Evolutionary conservation across 1,139 yeast species (phyloP).

Genomic region (Candida freyschussii): DNA sequence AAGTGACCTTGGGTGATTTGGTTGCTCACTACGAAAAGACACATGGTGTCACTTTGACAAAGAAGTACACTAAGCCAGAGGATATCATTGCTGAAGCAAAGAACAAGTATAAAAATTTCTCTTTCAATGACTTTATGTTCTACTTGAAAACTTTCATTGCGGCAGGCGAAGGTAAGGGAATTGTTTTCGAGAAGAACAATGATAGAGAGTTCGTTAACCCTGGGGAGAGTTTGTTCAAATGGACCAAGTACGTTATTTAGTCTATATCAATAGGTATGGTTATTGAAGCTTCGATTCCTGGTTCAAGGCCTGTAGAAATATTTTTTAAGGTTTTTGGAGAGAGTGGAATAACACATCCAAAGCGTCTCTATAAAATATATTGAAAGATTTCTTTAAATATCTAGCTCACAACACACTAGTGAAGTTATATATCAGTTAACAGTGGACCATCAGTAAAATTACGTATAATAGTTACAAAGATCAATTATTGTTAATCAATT

Average conservation of each 20-base stretch:
- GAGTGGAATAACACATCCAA: no score
- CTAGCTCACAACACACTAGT: no score
- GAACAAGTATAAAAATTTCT: slow-evolving; percentile 29
- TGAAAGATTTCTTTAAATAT: no score
- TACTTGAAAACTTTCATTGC: slow-evolving; percentile 34
- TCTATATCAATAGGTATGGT: no score
- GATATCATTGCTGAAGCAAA: slow-evolving; percentile 33
- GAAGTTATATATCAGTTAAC: no score
- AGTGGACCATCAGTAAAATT: no score
- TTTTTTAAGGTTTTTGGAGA: no score
- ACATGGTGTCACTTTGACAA: slow-evolving; percentile 34
- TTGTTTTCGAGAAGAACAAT: slow-evolving; percentile 29
- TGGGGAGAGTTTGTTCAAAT: slow-evolving; percentile 46
- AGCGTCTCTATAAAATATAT: no score
- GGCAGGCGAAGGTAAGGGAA: slow-evolving; percentile 39
- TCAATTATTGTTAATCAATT: no score
- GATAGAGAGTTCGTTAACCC: slow-evolving; percentile 55
- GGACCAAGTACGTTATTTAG: slow-evolving; percentile 33
- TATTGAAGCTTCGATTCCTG: no score
- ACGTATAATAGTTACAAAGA: no score
- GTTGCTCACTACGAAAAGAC: slow-evolving; percentile 38
- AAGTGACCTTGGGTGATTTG: slow-evolving; percentile 36
- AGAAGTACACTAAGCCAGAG: slow-evolving; percentile 29
- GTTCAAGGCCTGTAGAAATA: no score
- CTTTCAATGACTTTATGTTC: slow-evolving; percentile 29